A percentile compares a stretch with the other conserved stretches of the same genome.
Conservation (phyloP, 2,329 filamentous ascomycete species). For the Sphaerostilbella broomeana region DNA sequence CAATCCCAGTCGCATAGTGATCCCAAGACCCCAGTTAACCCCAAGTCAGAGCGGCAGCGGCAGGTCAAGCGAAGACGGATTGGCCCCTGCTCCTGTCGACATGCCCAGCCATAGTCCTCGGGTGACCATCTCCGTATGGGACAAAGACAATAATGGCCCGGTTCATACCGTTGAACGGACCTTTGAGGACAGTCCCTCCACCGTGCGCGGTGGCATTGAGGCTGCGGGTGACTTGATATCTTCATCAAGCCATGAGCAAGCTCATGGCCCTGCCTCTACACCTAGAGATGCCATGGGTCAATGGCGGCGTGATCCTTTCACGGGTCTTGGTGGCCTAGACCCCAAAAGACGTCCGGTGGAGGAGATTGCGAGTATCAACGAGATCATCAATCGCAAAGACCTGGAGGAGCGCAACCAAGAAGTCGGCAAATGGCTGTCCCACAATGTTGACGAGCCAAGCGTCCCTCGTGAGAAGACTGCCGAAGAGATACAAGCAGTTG, state of each 20-base stretch:
- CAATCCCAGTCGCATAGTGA: slow-evolving; percentile 25
- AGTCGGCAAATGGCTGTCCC: slow-evolving; percentile 46
- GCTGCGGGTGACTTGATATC: slow-evolving; percentile 36
- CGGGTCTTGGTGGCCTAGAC: slow-evolving; percentile 41
- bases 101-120: slow-evolving; percentile 46
- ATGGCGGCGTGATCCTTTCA: slow-evolving; percentile 34
- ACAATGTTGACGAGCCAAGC: slow-evolving; percentile 25
- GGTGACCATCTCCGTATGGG: slow-evolving; percentile 52
- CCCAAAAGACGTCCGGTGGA: slow-evolving; percentile 37
- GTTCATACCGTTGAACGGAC: slow-evolving; percentile 35
- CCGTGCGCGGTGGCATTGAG: slow-evolving; percentile 29
- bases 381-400: slow-evolving; percentile 36
- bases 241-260: slow-evolving; percentile 16
- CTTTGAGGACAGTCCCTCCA: slow-evolving; percentile 32
- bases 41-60: slow-evolving; percentile 44
- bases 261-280: slow-evolving; percentile 17
- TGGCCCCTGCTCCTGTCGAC: slow-evolving; percentile 30
- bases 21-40: slow-evolving; percentile 35
- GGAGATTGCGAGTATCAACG: slow-evolving; percentile 44
- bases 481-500: slow-evolving; percentile 19
- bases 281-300: slow-evolving; percentile 35
- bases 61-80: slow-evolving; percentile 44
- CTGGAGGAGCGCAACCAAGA: slow-evolving; percentile 41
- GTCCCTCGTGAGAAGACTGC: slow-evolving; percentile 21
- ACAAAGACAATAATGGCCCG: slow-evolving; percentile 33